Percentiles rank a stretch among this genome's conserved stretches.
Conservation (phyloP, 2,329 filamentous ascomycete genomes). For the Trichoderma atrobrunneum region DNA sequence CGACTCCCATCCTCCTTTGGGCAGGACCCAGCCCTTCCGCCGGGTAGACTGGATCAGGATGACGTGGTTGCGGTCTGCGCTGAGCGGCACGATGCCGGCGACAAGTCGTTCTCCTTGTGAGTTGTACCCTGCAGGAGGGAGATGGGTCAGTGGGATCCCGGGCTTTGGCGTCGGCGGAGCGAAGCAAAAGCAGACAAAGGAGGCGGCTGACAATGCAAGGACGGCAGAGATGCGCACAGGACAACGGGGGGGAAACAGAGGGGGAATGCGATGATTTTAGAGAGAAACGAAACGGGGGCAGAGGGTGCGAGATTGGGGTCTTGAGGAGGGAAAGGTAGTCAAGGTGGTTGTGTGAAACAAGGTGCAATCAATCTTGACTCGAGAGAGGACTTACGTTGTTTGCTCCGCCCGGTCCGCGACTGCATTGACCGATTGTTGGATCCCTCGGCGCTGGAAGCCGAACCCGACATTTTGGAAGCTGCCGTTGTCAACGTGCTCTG, state of each 20-base stretch:
- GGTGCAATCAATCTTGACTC: conserved; percentile 13
- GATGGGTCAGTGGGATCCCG: conserved; percentile 25
- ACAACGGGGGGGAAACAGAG: background rate
- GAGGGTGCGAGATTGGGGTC: background rate
- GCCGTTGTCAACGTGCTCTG: conserved; percentile 17
- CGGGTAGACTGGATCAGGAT: conserved; percentile 91
- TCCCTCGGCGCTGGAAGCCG: conserved; percentile 36
- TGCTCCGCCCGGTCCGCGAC: conserved; percentile 72
- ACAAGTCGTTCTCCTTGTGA: conserved; percentile 90
- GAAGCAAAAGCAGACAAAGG: conserved; percentile 19
- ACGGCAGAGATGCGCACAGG: conserved; percentile 1
- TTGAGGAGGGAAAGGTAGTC: background rate
- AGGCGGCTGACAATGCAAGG: background rate
- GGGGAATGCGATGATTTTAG: background rate
- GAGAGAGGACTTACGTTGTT: conserved; percentile 67
- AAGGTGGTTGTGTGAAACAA: background rate
- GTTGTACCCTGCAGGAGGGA: conserved; percentile 70
- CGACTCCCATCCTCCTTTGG: conserved; percentile 96
- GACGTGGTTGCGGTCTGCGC: conserved; percentile 80
- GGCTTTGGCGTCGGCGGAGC: conserved; percentile 19
- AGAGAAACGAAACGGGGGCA: background rate
- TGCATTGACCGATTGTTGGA: conserved; percentile 57
- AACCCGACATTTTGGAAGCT: conserved; percentile 36
- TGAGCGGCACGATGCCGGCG: conserved; percentile 88
- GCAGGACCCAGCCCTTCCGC: conserved; percentile 91